A percentile compares a stretch with the other conserved stretches of the same genome.
These are phyloP conservation scores for Isoetes taiwanensis DNA, from an alignment of 75 land plant species.

Conservation along the genomic window DNA sequence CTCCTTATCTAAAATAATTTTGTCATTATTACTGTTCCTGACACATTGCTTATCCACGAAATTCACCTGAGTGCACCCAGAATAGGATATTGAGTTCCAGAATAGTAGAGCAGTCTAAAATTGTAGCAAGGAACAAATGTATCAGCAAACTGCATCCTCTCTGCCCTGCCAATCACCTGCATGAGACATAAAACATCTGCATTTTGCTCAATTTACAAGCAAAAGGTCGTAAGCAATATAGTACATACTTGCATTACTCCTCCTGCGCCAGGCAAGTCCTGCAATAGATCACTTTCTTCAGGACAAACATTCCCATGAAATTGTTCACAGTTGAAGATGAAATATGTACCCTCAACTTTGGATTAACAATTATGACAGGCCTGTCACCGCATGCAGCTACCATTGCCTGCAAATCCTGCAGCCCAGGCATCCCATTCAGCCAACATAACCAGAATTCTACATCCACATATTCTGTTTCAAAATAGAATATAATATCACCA, in stretches of 20 bases:
- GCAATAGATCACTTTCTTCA: too few relatives aligned
- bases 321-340: neutral
- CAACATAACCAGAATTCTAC: too few relatives aligned
- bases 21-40: neutral
- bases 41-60: neutral
- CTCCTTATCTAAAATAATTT: neutral
- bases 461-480: too few relatives aligned
- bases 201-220: neutral
- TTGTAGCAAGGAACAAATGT: conserved; percentile 69
- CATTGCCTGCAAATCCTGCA: conserved; percentile 90
- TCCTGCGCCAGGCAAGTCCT: conserved; percentile 89
- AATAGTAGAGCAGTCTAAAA: conserved; percentile 70
- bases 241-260: conserved; percentile 78
- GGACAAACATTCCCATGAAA: too few relatives aligned
- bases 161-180: conserved; percentile 81
- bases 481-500: too few relatives aligned
- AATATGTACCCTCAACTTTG: conserved; percentile 51
- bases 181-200: neutral
- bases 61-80: conserved; percentile 84
- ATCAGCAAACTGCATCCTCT: conserved; percentile 77
- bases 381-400: conserved; percentile 70
- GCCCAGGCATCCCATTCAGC: too few relatives aligned
- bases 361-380: conserved; percentile 86
- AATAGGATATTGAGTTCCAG: conserved; percentile 83
- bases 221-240: neutral